Base-by-base conservation (phyloP, 495 filamentous ascomycete genomes). In the Hyaloscypha hepaticicola region DNA sequence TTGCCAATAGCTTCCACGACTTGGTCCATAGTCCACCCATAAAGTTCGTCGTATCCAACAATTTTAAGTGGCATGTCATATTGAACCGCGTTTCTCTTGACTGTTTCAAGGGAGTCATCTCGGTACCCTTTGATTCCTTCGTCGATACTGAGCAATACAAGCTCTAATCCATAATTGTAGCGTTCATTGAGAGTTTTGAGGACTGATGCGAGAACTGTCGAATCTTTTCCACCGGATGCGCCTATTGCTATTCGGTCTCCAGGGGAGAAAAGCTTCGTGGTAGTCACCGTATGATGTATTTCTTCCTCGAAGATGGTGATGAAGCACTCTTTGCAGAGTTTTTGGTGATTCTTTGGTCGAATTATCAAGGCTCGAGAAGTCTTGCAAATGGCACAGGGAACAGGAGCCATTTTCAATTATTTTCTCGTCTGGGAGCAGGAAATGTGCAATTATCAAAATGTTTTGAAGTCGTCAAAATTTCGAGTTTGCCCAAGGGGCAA, bases 21-120 rank as follows among this genome's bases (percentile, higher is more conserved):
- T 69, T 97, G 90, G 75, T 99, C 95, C 95, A 99, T 99, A 11
- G 93, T 97, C 95, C 95, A 99, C 2, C 96, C 95, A 74, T 98
- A 99, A 5, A 99, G 81, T 74, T 98, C 94, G 41, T 86, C 88
- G 74, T 99, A 99, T 50, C 94, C 90, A 27, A 99, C 85, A 53
- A 99, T 95, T 69, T 88, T 88, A 33, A 99, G 79, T 2, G 90
- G 85, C 90, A 99, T 94, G 14, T 87, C 84, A 73, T 97, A 97
- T 73, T 98, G 93, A 14, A 82, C 71, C 2, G 93, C 89, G 72
- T 99, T 98, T 67, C 93, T 80, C 83, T 96, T 97, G 58, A 99
- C 95, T 0, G 95, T 97, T 75, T 97, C 92, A 0, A 99, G 82
- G 8, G 89, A 93, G 77, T 98, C 93, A 74, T 99, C 95, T 58